Evolutionary conservation across 495 filamentous ascomycete genomes (phyloP), one percentile per base, ranked within the genome.

Genomic region (Xylaria bambusicola): DNA sequence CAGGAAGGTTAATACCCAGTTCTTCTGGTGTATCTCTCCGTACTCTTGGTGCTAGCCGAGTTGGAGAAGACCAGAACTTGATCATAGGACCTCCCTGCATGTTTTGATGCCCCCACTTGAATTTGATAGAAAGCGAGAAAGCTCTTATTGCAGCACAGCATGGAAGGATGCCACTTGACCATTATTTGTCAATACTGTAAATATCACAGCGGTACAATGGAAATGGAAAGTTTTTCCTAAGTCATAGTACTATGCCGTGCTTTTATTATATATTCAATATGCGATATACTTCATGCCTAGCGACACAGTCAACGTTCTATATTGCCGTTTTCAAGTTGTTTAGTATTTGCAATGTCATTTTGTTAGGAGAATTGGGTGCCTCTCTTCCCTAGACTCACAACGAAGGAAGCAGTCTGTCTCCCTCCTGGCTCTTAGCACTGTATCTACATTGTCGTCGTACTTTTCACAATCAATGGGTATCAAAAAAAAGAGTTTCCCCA

Each of bases 141-240:
- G 56, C 56, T 58, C 35, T 67, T 64, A 23, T 18, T 51, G 44
- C 56, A 40, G 27, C 38, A 50, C 24, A 33, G 56, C 45, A 58
- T 44, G 48, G 35, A 13, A 50, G 46, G 33, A 33, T 50, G 55
- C 23, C 26, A 26, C 46, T 31, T 50, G 35, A 56, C 58, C 33
- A 50, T 56, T 58, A 46, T 60, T 53, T 15, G 49, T 38, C 55
- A 62, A 58, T 66, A 62, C 65, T 70, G 67, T 68, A 69, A 61
- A 69, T 68, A 71, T 57, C 63, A 61, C 62, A 55, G 47, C 59
- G 58, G 45, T 21, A 21, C 56, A 67, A 62, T 66, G 56, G 56
- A 65, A 66, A 60, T 40, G 55, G 65, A 47, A 24, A 23, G 23
- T 26, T 31, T 31, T 26, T 23, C 18, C 26, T 20, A 10, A 21